Evolutionary conservation across 1,139 yeast genomes (phyloP), one percentile per base, ranked within the genome.

Genomic region (Blastobotrys illinoisensis): DNA sequence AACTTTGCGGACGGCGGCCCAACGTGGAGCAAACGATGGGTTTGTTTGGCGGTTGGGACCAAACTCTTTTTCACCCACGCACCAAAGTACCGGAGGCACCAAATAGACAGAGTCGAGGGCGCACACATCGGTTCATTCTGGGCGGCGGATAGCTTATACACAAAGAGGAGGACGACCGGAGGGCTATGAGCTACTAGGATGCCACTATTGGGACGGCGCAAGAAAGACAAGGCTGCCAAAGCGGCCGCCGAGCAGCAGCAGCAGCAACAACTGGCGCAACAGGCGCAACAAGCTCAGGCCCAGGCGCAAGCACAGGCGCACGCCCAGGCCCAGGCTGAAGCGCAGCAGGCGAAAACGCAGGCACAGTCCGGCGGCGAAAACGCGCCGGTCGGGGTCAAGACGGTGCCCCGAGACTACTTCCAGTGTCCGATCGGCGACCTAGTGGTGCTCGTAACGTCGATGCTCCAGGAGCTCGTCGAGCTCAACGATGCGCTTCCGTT

Each of bases 381-480:
- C 32, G 14, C 16, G 3, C 40, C 40, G 16, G 16, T 32, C 16
- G 40, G 40, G 40, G 16, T 32, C 46, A 67, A 65, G 54, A 54
- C 54, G 43, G 74, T 88, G 9, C 89, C 96, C 0, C 57, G 65
- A 11, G 75, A 80, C 56, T 88, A 82, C 68, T 81, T 83, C 63
- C 76, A 81, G 47, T 88, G 96, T 66, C 79, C 88, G 11, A 76
- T 83, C 56, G 81, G 82, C 45, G 93, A 87, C 62, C 72, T 93
- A 48, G 82, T 90, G 46, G 74, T 79, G 0, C 74, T 91, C 40
- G 84, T 91, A 28, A 76, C 96, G 1, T 74, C 96, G 54, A 89
- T 91, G 96, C 74, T 93, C 43, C 79, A 81, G 52, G 86, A 87
- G 49, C 74, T 89, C 28, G 86, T 88, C 36, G 71, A 75, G 21